Conservation (phyloP, 306 rosid species). For the Castanea mollissima region DNA sequence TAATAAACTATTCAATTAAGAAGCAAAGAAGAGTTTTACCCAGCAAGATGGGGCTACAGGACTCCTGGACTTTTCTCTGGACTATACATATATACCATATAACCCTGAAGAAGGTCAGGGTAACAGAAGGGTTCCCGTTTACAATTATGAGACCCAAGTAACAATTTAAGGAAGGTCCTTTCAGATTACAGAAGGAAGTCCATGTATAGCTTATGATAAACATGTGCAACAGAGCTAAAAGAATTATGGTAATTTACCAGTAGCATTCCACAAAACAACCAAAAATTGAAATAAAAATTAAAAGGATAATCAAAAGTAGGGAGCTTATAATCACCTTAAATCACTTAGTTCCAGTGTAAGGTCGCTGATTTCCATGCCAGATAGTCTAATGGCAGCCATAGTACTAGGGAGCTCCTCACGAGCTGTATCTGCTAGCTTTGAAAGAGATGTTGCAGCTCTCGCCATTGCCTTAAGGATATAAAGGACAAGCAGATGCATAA, state of each 20-base stretch:
- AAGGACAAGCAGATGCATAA: conserved; percentile 1
- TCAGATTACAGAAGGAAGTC: neutral
- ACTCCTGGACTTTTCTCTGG: neutral
- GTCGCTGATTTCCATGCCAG: conserved; percentile 98
- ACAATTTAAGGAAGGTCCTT: neutral
- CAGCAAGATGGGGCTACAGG: neutral
- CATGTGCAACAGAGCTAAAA: neutral
- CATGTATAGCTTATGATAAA: neutral
- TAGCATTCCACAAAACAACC: conserved; percentile 2
- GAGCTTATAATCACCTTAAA: conserved; percentile 57
- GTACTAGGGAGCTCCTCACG: conserved; percentile 95
- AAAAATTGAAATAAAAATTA: neutral
- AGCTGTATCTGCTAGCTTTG: conserved; percentile 93
- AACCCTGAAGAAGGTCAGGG: neutral
- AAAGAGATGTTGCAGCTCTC: conserved; percentile 82
- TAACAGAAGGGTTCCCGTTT: neutral
- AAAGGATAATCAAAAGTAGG: conserved; percentile 6
- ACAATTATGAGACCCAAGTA: neutral
- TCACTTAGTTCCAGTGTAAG: conserved; percentile 76
- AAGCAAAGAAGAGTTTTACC: neutral
- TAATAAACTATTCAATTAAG: neutral
- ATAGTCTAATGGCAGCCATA: conserved; percentile 95
- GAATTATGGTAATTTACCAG: neutral
- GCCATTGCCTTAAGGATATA: conserved; percentile 66
- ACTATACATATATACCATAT: neutral